Conservation (phyloP, 352 stramenopile genomes). For the Pythium biforme region DNA sequence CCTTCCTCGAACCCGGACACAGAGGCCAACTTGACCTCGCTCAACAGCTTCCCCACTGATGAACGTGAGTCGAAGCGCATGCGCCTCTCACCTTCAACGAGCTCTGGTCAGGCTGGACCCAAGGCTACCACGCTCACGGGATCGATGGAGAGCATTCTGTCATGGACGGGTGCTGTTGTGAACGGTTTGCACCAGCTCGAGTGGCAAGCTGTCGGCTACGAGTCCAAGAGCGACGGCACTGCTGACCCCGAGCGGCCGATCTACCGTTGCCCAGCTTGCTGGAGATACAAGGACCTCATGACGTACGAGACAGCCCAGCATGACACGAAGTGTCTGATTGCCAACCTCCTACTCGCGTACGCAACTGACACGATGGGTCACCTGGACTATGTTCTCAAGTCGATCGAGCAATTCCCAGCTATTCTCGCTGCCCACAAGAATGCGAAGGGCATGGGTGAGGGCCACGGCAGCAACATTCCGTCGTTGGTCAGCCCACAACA, state of each 20-base stretch:
- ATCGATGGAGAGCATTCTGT: conserved; percentile 74
- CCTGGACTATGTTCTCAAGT: conserved; percentile 76
- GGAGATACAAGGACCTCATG: conserved; percentile 84
- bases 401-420: conserved; percentile 67
- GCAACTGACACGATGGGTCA: conserved; percentile 77
- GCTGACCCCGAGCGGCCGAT: conserved; percentile 73
- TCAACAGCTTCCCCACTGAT: conserved; percentile 55
- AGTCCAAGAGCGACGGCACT: conserved; percentile 69
- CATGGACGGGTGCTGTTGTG: conserved; percentile 71
- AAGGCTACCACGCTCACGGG: conserved; percentile 41
- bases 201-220: conserved; percentile 80
- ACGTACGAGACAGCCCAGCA: conserved; percentile 82
- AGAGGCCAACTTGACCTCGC: conserved; percentile 47
- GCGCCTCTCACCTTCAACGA: conserved; percentile 28
- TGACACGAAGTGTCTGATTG: conserved; percentile 82
- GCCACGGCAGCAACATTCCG: conserved; percentile 1
- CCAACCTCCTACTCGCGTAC: conserved; percentile 79
- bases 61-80: conserved; percentile 66
- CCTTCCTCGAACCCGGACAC: conserved; percentile 69
- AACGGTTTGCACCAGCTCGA: conserved; percentile 77
- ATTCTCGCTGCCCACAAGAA: conserved; percentile 60
- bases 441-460: conserved; percentile 33
- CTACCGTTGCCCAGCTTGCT: conserved; percentile 80
- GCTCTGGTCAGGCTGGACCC: conserved; percentile 23
- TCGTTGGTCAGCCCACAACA: conserved; percentile 41